Evolutionary conservation across 257 asterid species (phyloP), one percentile per base, ranked within the genome.

Genomic region (Ophiorrhiza pumila): DNA sequence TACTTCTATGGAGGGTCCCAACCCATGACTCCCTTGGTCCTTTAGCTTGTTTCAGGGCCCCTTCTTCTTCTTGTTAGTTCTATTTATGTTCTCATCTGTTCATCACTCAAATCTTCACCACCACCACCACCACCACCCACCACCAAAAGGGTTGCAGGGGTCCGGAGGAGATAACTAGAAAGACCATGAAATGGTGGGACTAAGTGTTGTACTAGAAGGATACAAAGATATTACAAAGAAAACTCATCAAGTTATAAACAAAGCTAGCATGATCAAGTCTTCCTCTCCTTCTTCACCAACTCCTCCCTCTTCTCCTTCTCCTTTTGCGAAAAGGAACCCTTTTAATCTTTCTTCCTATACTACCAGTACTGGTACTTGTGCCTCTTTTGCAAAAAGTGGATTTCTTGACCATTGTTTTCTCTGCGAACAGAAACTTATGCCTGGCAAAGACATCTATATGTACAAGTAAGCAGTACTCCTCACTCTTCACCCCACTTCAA

Each of bases 391-490:
- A 15, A 27, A 68, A 23, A 14, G 7, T 67, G 88, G 86, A 5
- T 93, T 94, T 74, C 96, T 91, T 32, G 91, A 94, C 10, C 52
- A 35, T 27, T 94, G 99, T 72, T 94, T 76, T 73, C 95, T 91
- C 78, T 94, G 99, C 85, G 80, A 65, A 49, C 83, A 76, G 25
- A 91, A 84, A 62, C 92, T 94, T 74, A 74, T 79, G 80, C 92
- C 95, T 43, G 93, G 85, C 13, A 90, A 84, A 69, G 99, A 94
- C 78, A 92, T 91, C 87, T 94, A 87, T 80, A 94, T 94, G 97
- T 94, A 94, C 91, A 92, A 94, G 99, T 94, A 84, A 90, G 87
- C 60, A 29, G 29, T 27, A 9, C 2, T 10, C 9, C 14, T 55
- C 41, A 43, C 20, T 55, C 25, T 25, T 65, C 35, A 55, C 9